Percentiles rank a stretch among this genome's conserved stretches.
Conservation (phyloP, 73 alveolate species). For the Uronychia binucleata region DNA sequence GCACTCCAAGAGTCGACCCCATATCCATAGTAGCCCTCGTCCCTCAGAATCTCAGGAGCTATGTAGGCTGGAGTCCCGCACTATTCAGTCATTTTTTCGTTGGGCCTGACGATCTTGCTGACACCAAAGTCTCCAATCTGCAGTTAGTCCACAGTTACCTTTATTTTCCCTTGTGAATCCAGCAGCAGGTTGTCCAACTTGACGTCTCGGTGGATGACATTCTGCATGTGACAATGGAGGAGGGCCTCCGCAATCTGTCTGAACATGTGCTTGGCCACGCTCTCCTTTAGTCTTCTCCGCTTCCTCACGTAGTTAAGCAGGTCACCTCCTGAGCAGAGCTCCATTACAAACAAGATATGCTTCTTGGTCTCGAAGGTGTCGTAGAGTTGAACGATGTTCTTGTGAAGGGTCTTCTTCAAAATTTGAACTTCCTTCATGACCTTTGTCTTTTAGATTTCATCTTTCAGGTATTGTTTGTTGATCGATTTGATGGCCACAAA, state of each 20-base stretch:
- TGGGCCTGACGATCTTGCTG: constrained; percentile 59
- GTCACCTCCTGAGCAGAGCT: constrained; percentile 89
- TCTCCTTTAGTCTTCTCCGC: constrained; percentile 65
- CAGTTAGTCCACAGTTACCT: neutral
- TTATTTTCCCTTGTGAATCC: constrained; percentile 56
- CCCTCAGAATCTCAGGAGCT: constrained; percentile 73
- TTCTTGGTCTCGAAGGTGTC: constrained; percentile 79
- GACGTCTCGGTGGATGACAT: constrained; percentile 51
- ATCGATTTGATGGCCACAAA: constrained; percentile 86
- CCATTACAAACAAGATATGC: constrained; percentile 96
- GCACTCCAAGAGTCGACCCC: constrained; percentile 73
- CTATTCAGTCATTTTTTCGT: constrained; percentile 62
- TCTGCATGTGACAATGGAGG: constrained; percentile 19
- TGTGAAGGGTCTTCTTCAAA: constrained; percentile 43
- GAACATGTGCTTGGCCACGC: constrained; percentile 36
- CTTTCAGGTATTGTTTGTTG: constrained; percentile 72
- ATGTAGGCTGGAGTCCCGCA: constrained; percentile 78
- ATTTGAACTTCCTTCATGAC: constrained; percentile 65
- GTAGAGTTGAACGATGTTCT: constrained; percentile 48
- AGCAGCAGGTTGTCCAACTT: constrained; percentile 73
- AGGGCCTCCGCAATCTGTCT: constrained; percentile 57
- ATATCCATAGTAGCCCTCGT: constrained; percentile 65
- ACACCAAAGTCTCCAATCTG: constrained; percentile 94
- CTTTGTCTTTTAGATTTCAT: constrained; percentile 46
- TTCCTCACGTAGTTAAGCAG: constrained; percentile 65